phyloP scores from a whole-genome alignment of 257 asterid species.

The Eucommia ulmoides region DNA sequence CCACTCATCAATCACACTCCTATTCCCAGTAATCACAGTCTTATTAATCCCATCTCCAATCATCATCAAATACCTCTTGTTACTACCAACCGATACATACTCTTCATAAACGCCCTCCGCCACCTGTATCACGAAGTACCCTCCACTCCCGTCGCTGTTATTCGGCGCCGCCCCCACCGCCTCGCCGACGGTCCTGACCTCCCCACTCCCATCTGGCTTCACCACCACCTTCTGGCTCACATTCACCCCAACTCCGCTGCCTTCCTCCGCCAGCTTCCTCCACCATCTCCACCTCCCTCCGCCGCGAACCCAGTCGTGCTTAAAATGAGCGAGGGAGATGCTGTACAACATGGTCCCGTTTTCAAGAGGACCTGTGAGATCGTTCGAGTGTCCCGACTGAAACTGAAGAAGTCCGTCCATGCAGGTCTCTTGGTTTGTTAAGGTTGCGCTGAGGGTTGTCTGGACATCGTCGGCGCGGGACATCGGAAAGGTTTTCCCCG shows the following conservation, averaged over 20 bases:
- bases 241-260: conserved; percentile 4
- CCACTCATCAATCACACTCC: too few species aligned
- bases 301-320: conserved; percentile 15
- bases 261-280: too few species aligned
- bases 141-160: conserved; percentile 6
- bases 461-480: too few species aligned
- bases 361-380: conserved; percentile 6
- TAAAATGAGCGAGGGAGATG: conserved; percentile 20
- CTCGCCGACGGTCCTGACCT: conserved; percentile 13
- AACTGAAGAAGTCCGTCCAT: too few species aligned
- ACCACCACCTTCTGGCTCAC: conserved; percentile 17
- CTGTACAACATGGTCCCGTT: conserved; percentile 18
- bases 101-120: conserved; percentile 28
- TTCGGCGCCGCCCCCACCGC: conserved; percentile 20
- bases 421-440: too few species aligned
- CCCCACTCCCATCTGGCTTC: conserved; percentile 26
- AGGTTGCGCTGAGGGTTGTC: too few species aligned
- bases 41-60: too few species aligned
- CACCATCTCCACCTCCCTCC: not conserved
- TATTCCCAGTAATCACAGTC: too few species aligned
- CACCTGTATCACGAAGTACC: conserved; percentile 18
- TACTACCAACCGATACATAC: too few species aligned
- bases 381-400: conserved; percentile 1
- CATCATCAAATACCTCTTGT: too few species aligned
- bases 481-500: conserved; percentile 5